Percentiles rank a stretch among this genome's conserved stretches.
phyloP scores from a whole-genome alignment of 1,284 basidiomycete species.

The Ustilago curta region DNA sequence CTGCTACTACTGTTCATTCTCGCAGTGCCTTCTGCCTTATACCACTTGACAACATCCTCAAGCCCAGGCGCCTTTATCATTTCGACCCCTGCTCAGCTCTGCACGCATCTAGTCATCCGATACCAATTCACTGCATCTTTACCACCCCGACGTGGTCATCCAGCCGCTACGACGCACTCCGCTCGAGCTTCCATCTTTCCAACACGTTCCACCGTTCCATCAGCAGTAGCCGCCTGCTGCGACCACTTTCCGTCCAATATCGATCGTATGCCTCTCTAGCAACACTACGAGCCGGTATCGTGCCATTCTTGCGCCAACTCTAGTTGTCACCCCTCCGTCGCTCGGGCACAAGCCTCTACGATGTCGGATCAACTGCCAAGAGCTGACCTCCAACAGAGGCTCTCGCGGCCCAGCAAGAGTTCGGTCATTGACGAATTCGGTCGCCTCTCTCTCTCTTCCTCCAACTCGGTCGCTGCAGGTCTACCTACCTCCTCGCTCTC shows the following conservation, averaged over 20 bases:
- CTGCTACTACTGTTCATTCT: neutral
- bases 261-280: conserved; percentile 19
- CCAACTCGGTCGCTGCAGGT: conserved; percentile 15
- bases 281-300: neutral
- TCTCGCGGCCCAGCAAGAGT: conserved; percentile 25
- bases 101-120: neutral
- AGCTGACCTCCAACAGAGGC: conserved; percentile 15
- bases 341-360: neutral
- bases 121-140: conserved; percentile 2
- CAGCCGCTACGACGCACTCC: no score
- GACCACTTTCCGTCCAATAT: neutral
- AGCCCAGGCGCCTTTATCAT: neutral
- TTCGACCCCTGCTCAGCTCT: neutral
- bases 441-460: conserved; percentile 16
- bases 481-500: conserved; percentile 14
- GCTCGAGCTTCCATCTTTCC: neutral
- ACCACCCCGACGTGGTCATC: neutral
- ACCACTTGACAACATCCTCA: neutral
- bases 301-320: conserved; percentile 2
- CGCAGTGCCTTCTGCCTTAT: neutral
- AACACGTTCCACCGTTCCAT: neutral
- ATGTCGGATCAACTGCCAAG: conserved; percentile 37
- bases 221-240: neutral
- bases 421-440: conserved; percentile 32
- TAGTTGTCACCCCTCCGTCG: conserved; percentile 11